These are phyloP conservation scores for Phialocephala subalpina DNA, from an alignment of 2,329 filamentous ascomycete genomes.

Conservation along the genomic window DNA sequence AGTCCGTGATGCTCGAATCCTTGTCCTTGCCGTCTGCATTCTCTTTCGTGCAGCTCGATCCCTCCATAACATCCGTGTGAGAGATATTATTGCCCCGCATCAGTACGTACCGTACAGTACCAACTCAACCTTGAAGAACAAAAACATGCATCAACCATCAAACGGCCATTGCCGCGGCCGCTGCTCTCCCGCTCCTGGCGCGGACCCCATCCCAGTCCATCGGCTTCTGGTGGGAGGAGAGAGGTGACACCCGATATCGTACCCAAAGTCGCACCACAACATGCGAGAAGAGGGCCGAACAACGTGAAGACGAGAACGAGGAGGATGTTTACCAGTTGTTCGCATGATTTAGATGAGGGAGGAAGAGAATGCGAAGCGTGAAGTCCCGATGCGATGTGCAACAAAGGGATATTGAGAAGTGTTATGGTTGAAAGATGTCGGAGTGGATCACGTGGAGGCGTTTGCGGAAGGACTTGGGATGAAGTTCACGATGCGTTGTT, in stretches of 20 bases:
- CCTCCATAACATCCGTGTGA: too few relatives aligned
- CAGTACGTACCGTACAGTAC: too few relatives aligned
- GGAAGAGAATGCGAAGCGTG: constrained; percentile 7
- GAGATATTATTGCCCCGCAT: constrained; percentile 1
- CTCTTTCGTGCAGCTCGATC: background rate
- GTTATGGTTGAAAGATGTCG: background rate
- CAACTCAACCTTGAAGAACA: too few relatives aligned
- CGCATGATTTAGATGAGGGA: background rate
- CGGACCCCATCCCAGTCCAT: background rate
- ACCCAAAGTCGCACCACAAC: constrained; percentile 8
- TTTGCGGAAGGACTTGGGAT: background rate
- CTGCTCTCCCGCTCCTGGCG: background rate
- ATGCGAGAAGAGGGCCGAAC: background rate
- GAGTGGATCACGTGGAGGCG: constrained; percentile 8
- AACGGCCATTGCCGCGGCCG: background rate
- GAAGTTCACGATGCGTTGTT: background rate
- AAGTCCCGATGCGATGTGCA: constrained; percentile 34
- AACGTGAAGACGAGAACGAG: constrained; percentile 3
- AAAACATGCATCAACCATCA: background rate
- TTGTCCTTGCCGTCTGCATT: background rate
- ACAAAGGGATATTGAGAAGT: constrained; percentile 22
- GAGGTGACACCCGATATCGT: background rate
- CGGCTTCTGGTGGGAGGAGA: too few relatives aligned
- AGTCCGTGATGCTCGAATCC: background rate
- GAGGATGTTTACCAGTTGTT: background rate